Percentiles rank a stretch among this genome's conserved stretches.
phyloP scores from a whole-genome alignment of 441 rosid species.

The Gossypium schwendimanii region DNA sequence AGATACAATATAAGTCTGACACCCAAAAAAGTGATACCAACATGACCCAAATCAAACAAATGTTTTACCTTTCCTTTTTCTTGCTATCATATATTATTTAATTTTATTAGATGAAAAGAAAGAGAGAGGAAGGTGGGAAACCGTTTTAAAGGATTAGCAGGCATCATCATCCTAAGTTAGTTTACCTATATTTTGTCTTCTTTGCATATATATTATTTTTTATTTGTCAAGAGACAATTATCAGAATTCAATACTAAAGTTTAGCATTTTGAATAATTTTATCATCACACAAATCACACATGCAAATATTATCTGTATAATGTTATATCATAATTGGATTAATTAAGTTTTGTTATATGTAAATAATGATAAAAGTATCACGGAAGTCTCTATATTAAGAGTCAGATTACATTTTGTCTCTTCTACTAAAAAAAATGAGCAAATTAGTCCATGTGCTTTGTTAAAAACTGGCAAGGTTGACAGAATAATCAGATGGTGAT shows the following conservation, averaged over 20 bases:
- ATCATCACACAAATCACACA: not conserved
- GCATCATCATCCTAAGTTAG: not conserved
- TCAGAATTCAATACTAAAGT: not conserved
- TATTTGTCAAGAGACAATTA: not conserved
- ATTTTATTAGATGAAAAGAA: not conserved
- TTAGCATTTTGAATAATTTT: no score
- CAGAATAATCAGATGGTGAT: no score
- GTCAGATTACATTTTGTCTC: no score
- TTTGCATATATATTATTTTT: not conserved
- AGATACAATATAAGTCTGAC: no score
- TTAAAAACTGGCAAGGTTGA: no score
- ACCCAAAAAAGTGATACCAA: no score
- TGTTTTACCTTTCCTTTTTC: not conserved
- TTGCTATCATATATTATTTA: not conserved
- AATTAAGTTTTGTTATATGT: not conserved
- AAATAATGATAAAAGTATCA: no score
- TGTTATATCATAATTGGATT: not conserved
- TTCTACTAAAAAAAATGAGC: no score
- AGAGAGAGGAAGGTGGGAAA: not conserved
- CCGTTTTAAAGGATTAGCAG: not conserved
- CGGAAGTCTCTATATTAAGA: no score
- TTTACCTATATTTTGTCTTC: no score
- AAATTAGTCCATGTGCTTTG: no score
- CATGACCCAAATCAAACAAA: not conserved
- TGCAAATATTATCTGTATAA: not conserved